Base-by-base conservation (phyloP, 202 grass and related monocot species). In the Eragrostis tef region DNA sequence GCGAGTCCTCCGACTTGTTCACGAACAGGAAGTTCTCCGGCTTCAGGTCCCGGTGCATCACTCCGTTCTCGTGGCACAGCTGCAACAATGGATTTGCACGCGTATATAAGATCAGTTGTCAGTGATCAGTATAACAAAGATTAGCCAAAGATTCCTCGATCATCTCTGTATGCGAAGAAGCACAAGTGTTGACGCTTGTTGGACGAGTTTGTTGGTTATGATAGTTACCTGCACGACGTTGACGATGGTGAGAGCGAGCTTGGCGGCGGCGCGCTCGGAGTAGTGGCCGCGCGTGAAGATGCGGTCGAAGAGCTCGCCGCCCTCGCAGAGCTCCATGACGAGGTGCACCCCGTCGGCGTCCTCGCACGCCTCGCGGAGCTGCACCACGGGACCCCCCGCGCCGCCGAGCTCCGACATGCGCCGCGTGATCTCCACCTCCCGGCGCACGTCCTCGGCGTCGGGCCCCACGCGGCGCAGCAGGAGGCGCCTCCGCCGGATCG, bases 281-380 rank as follows among this genome's bases (percentile, higher is more conserved):
- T 93, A 93, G 78, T 88, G 88, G 1, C 83, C 88, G 15, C 88
- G 68, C 76, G 86, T 83, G 43, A 90, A 70, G 86, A 99, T 99
- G 67, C 96, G 90, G 68, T 99, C 96, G 79, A 99, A 99, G 72
- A 99, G 87, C 85, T 99, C 97, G 17, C 97, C 97, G 80, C 97
- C 97, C 80, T 99, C 97, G 82, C 97, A 99, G 78, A 99, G 89
- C 90, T 99, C 97, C 93, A 99, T 99, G 74, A 96, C 93, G 85
- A 99, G 89, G 88, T 99, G 74, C 63, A 91, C 85, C 49, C 81
- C 86, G 59, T 90, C 78, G n/a, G 51, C 9, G 63, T 96, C 88
- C 90, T 95, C 93, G 83, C 79, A 86, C 3, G 89, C 91, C 65
- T 94, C 94, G n/a, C 83, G 79, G 21, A 97, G 89, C 17, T n/a